Base-by-base conservation (phyloP, 805 yeast species). In the Diddensiella transvaalensis region DNA sequence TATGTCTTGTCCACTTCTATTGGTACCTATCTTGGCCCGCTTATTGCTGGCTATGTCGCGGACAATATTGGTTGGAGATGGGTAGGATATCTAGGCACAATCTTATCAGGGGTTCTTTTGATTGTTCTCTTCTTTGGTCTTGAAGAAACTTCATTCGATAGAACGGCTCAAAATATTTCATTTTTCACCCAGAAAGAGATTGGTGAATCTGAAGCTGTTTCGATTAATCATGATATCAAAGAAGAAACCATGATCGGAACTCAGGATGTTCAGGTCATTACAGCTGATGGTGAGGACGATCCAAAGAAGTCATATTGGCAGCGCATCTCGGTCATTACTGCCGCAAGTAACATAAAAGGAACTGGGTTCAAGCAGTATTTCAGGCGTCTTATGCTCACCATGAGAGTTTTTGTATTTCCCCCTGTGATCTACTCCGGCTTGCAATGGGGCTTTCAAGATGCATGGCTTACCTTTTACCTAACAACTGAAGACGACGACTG, bases 381-480 rank as follows among this genome's bases (percentile, higher is more conserved):
- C 54, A 62, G 70, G 48, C 76, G 83, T 43, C 66, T 85, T 23
- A 70, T 73, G 71, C 62, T 69, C 3, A 68, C 68, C 40, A 70
- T 75, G 51, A 51, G 63, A 13, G 67, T 64, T 2, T 57, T 63
- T 11, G 39, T 53, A 4, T 65, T 67, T 50, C 84, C 86, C 3
- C 70, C 77, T 10, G 80, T 82, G 2, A 56, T 81, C n/a, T 82
- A 79, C 71, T 73, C 78, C 10, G 85, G 85, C 23, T 58, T 79
- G 13, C 78, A 84, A 54, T 85, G 91, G 91, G 91, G 91, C 40
- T 71, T 80, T 49, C 91, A 85, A 63, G 88, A 83, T 60, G 85
- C 88, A 0, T 81, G 83, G 60, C 72, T 85, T 54, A 79, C 90
- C 0, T 85, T 85, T 58, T 85, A 84, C 63, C 64, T 85, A 53